Evolutionary conservation across 163 green algal species (phyloP).

Genomic region (Coccomyxa subellipsoidea): DNA sequence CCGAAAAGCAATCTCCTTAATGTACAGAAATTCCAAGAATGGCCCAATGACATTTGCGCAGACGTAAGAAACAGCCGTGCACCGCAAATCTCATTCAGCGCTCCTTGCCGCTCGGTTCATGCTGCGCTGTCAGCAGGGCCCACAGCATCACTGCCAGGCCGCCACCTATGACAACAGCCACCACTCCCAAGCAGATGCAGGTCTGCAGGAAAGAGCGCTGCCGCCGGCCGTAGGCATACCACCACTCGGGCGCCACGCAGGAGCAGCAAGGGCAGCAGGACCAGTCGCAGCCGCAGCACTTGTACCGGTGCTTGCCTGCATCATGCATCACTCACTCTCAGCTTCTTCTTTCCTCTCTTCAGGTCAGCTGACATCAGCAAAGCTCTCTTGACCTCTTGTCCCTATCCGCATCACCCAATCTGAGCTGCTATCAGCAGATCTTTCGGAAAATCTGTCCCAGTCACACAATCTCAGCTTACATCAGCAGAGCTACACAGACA

Average conservation of each 20-base stretch:
- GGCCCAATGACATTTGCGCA: too few relatives aligned
- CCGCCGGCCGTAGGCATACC: neutral
- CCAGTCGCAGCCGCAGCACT: constrained; percentile 4
- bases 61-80: too few relatives aligned
- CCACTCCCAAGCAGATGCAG: neutral
- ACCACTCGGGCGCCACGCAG: neutral
- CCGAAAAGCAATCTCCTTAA: too few relatives aligned
- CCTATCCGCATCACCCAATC: neutral
- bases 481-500: too few relatives aligned
- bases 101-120: neutral
- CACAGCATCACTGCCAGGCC: neutral
- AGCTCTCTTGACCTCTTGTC: too few relatives aligned
- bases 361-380: neutral
- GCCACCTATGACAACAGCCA: neutral
- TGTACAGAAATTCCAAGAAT: too few relatives aligned
- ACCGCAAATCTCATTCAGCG: too few relatives aligned
- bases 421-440: neutral
- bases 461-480: neutral
- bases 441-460: neutral
- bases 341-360: neutral
- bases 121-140: neutral
- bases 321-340: neutral
- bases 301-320: neutral
- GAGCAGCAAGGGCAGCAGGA: neutral
- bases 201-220: neutral